These are phyloP conservation scores for Craterostigma plantagineum DNA, from an alignment of 257 asterid species.

Conservation along the genomic window DNA sequence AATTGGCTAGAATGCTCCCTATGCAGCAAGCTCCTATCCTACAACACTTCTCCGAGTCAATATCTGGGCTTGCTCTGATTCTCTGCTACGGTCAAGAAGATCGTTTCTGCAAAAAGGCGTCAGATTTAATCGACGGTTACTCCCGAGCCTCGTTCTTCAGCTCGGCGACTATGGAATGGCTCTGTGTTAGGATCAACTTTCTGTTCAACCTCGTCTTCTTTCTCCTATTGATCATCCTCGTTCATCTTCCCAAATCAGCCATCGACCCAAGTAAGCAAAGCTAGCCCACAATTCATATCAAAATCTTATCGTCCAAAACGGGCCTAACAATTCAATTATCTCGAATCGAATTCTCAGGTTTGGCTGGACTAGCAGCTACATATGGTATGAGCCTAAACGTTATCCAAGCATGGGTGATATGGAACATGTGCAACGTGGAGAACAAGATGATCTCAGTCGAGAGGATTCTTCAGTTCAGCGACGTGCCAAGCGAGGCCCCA, in stretches of 20 bases:
- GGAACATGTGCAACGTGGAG: slow-evolving; percentile 81
- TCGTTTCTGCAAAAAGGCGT: slow-evolving; percentile 32
- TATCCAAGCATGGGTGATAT: slow-evolving; percentile 81
- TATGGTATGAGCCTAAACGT: slow-evolving; percentile 65
- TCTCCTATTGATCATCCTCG: slow-evolving; percentile 53
- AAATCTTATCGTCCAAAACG: too few relatives aligned
- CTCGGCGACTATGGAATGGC: slow-evolving; percentile 81
- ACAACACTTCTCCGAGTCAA: slow-evolving; percentile 73
- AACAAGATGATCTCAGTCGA: slow-evolving; percentile 80
- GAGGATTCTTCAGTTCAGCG: slow-evolving; percentile 62
- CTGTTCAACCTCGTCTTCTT: slow-evolving; percentile 76
- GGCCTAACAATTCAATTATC: too few relatives aligned
- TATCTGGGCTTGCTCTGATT: slow-evolving; percentile 46
- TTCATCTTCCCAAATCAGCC: slow-evolving; percentile 51
- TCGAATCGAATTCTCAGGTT: slow-evolving; percentile 32
- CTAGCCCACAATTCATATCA: too few relatives aligned
- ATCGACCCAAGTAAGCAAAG: slow-evolving; percentile 66
- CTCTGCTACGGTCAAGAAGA: slow-evolving; percentile 56
- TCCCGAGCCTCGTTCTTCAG: slow-evolving; percentile 61
- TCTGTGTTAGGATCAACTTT: slow-evolving; percentile 61
- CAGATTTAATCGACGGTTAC: slow-evolving; percentile 42
- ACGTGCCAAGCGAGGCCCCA: slow-evolving; percentile 57
- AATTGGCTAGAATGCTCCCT: slow-evolving; percentile 75
- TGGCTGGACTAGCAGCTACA: slow-evolving; percentile 80
- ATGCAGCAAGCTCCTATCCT: slow-evolving; percentile 58